Conservation (phyloP, 805 yeast species). For the Saccharomycopsis sp. region DNA sequence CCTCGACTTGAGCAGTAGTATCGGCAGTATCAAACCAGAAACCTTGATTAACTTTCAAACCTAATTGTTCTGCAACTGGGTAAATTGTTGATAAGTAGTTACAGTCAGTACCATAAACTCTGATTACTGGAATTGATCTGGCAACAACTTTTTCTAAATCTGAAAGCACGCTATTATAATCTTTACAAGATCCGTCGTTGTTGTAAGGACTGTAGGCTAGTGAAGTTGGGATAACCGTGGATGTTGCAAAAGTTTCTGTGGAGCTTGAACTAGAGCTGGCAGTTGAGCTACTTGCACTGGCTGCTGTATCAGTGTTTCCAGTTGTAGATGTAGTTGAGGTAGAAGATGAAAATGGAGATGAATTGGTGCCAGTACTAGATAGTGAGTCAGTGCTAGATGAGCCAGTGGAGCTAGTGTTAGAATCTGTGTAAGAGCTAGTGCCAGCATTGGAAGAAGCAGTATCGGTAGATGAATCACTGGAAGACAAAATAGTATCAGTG, state of each 20-base stretch:
- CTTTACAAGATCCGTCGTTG: slow-evolving; percentile 62
- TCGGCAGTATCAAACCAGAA: slow-evolving; percentile 69
- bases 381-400: slow-evolving; percentile 18
- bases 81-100: slow-evolving; percentile 55
- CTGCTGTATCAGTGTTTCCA: slow-evolving; percentile 8
- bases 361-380: slow-evolving; percentile 17
- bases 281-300: slow-evolving; percentile 22
- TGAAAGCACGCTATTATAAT: slow-evolving; percentile 39
- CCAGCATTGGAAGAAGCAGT: slow-evolving; percentile 21
- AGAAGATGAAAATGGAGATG: slow-evolving; percentile 21
- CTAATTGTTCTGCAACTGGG: slow-evolving; percentile 51
- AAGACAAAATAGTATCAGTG: slow-evolving; percentile 23
- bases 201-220: slow-evolving; percentile 78
- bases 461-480: slow-evolving; percentile 25
- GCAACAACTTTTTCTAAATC: slow-evolving; percentile 55
- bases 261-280: slow-evolving; percentile 24
- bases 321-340: slow-evolving; percentile 23
- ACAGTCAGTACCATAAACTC: slow-evolving; percentile 89
- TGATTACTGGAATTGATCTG: slow-evolving; percentile 57
- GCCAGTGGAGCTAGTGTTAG: slow-evolving; percentile 23
- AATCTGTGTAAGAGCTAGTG: slow-evolving; percentile 21
- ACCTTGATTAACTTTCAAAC: slow-evolving; percentile 77
- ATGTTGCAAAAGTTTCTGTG: slow-evolving; percentile 21
- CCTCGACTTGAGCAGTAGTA: slow-evolving; percentile 58
- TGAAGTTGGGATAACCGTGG: slow-evolving; percentile 42